These are phyloP conservation scores for Eimeria maxima DNA, from an alignment of 169 alveolate genomes.

Conservation along the genomic window DNA sequence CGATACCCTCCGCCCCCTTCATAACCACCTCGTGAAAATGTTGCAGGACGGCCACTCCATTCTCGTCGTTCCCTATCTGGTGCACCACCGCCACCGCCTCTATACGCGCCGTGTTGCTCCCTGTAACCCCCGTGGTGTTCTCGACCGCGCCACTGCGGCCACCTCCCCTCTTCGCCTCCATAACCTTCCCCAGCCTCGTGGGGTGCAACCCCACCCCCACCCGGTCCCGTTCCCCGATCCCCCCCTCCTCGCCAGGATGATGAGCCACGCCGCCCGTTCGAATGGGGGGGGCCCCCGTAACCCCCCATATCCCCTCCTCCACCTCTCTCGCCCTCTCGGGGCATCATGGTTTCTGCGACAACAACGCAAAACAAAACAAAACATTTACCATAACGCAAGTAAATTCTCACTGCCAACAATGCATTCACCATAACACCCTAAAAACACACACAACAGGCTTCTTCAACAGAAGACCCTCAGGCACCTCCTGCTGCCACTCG, in stretches of 20 bases:
- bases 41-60: no score
- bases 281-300: not conserved
- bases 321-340: conserved; percentile 13
- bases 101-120: no score
- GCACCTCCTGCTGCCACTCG: no score
- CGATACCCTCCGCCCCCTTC: conserved; percentile 40
- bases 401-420: no score
- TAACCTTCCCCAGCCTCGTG: not conserved
- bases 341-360: not conserved
- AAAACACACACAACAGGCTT: no score
- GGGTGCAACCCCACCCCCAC: not conserved
- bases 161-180: not conserved
- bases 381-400: not conserved
- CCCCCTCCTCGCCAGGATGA: not conserved
- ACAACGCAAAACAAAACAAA: not conserved
- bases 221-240: not conserved
- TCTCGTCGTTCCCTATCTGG: not conserved
- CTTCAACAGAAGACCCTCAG: no score
- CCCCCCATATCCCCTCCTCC: not conserved
- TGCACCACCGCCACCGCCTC: conserved; percentile 41
- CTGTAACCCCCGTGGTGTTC: not conserved
- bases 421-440: no score
- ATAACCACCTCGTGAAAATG: not conserved
- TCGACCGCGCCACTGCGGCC: conserved; percentile 33
- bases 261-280: not conserved